Conservation (phyloP, 352 stramenopile species). For the Globisporangium sylvaticum region DNA sequence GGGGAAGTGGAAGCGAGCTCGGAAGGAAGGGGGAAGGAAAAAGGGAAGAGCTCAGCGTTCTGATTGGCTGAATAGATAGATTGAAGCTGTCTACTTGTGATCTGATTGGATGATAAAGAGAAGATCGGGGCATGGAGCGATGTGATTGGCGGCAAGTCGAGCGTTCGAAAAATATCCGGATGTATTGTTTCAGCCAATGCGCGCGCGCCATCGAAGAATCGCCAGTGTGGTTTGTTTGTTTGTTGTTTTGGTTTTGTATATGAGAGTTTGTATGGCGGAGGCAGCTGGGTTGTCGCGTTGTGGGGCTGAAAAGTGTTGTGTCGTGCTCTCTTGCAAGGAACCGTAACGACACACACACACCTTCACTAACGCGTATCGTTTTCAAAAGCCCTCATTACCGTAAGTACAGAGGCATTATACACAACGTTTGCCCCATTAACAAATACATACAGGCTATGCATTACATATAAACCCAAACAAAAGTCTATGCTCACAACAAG, state of each 20-base stretch:
- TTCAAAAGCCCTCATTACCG: not conserved
- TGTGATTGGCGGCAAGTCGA: not conserved
- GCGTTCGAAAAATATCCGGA: slow-evolving; percentile 5
- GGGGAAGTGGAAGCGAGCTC: not conserved
- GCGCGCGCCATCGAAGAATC: slow-evolving; percentile 5
- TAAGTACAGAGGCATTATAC: not conserved
- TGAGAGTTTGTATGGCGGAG: not conserved
- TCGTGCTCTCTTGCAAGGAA: not conserved
- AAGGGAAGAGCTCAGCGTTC: not conserved
- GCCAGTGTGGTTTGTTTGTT: not conserved
- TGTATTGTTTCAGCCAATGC: slow-evolving; percentile 8
- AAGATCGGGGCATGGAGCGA: not conserved
- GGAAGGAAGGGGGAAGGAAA: not conserved
- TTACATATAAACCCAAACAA: not conserved
- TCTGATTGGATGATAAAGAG: slow-evolving; percentile 1
- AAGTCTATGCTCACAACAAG: not conserved
- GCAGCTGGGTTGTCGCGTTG: not conserved
- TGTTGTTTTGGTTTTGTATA: not conserved
- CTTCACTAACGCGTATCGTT: not conserved
- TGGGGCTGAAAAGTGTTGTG: not conserved
- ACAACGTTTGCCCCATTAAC: too few relatives aligned
- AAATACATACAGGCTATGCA: not conserved
- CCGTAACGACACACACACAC: not conserved
- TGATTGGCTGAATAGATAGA: not conserved
- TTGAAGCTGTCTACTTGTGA: too few relatives aligned